Base-by-base conservation (phyloP, 2,329 filamentous ascomycete genomes). In the Fusarium guadeloupense region DNA sequence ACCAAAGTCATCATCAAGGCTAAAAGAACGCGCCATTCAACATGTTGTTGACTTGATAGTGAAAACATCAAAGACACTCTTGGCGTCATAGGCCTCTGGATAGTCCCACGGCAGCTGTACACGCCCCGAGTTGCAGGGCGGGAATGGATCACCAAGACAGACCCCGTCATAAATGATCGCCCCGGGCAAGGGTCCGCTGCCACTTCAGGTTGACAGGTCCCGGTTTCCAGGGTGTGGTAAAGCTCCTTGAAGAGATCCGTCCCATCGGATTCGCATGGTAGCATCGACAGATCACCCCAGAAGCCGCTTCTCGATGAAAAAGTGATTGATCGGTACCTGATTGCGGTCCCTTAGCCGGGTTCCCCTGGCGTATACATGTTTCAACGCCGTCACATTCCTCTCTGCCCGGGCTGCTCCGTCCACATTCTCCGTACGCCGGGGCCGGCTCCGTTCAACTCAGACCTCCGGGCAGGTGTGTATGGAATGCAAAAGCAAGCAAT, bases 31-130 rank as follows among this genome's bases (percentile, higher is more conserved):
- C 34, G 43, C 45, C 43, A 59, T 60, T 53, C 34, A 35, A 79
- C 78, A 87, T 66, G 23, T 84, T 68, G 34, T 58, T 10, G 21
- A 42, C 20, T 30, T 25, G 23, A 21, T 21, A 34, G 54, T 31
- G 30, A 76, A 42, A 75, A 40, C 52, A 45, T 46, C 23, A 57
- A 40, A 54, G 64, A 64, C 58, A 54, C 42, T 34, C 25, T 39
- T 50, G 46, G 46, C 52, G 50, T 47, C 45, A 52, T 40, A 56
- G 57, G 55, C 62, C 59, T 60, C 59, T 34, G 37, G 41, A 33
- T 56, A 64, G 49, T 57, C 43, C 50, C 47, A 48, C 34, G 31
- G 46, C 23, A 47, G 62, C 33, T 42, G 52, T 34, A 46, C 54
- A 55, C 46, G 14, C 47, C 55, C 50, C 25, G 17, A 28, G 12